A percentile compares a stretch with the other conserved stretches of the same genome.
phyloP scores from a whole-genome alignment of 176 grass and related monocot species.

The Ananas comosus region DNA sequence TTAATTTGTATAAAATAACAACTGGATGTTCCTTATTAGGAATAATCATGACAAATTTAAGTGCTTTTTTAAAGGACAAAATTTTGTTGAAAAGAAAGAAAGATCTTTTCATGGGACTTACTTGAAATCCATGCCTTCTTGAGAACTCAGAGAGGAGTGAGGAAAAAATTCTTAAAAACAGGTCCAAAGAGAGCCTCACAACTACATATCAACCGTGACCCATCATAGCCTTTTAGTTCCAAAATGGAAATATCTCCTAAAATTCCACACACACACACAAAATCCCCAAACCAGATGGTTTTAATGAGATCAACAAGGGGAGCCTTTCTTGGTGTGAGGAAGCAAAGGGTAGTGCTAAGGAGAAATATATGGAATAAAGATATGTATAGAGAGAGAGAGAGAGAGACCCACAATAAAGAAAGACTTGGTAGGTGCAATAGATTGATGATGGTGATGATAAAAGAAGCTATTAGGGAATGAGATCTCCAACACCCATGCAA shows the following conservation, averaged over 20 bases:
- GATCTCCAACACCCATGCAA: too few relatives aligned
- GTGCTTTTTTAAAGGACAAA: too few relatives aligned
- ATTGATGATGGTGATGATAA: neutral
- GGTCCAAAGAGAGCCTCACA: neutral
- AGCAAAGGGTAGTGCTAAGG: neutral
- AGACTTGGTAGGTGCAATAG: slow-evolving; percentile 23
- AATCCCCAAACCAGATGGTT: neutral
- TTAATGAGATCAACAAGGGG: neutral
- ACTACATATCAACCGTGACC: neutral
- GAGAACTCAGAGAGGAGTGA: neutral
- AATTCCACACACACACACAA: neutral
- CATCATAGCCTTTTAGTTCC: neutral
- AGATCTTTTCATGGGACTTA: neutral
- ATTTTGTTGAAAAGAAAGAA: neutral
- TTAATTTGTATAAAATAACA: too few relatives aligned
- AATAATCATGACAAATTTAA: too few relatives aligned
- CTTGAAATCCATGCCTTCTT: slow-evolving; percentile 1
- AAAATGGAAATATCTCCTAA: neutral
- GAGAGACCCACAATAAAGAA: slow-evolving; percentile 26
- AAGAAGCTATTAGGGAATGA: too few relatives aligned
- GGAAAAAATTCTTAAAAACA: too few relatives aligned
- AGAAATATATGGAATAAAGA: neutral
- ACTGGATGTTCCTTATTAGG: too few relatives aligned
- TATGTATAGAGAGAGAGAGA: neutral
- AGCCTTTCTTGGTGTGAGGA: neutral